phyloP scores from a whole-genome alignment of 2,329 filamentous ascomycete genomes.

The Epichloe gansuensis region DNA sequence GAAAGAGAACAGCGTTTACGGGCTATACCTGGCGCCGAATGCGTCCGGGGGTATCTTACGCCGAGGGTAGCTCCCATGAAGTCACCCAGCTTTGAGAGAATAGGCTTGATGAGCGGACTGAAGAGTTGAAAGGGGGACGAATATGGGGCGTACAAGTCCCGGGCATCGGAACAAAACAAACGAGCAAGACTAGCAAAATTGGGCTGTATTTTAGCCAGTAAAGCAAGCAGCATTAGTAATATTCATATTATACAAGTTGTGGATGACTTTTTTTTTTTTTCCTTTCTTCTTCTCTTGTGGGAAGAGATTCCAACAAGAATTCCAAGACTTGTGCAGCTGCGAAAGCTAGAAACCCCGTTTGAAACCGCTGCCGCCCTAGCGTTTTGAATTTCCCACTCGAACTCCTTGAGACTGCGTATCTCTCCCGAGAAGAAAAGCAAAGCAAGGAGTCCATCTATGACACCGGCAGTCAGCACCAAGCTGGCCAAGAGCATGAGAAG shows the following conservation, averaged over 20 bases:
- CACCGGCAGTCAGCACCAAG: constrained; percentile 62
- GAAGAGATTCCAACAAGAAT: background rate
- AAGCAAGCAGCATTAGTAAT: background rate
- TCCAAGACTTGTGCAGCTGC: background rate
- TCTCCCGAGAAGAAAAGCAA: constrained; percentile 80
- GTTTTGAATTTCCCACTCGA: constrained; percentile 82
- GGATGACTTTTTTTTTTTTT: background rate
- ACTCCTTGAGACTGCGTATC: constrained; percentile 72
- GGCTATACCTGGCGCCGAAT: constrained; percentile 73
- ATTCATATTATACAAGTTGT: constrained; percentile 1
- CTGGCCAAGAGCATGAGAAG: constrained; percentile 68
- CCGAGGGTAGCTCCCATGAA: constrained; percentile 1
- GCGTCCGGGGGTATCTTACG: constrained; percentile 21
- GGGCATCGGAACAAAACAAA: background rate
- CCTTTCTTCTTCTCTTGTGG: background rate
- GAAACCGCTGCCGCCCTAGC: constrained; percentile 35
- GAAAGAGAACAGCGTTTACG: constrained; percentile 74
- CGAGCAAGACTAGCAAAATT: no score
- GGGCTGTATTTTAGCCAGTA: no score
- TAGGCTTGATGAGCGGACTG: background rate
- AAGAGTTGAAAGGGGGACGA: background rate
- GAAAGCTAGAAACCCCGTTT: background rate
- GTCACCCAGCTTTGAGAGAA: background rate
- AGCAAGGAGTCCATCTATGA: constrained; percentile 75
- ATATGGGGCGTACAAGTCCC: background rate